Base-by-base conservation (phyloP, 116 monocot species). In the Dioscorea cayenensis region DNA sequence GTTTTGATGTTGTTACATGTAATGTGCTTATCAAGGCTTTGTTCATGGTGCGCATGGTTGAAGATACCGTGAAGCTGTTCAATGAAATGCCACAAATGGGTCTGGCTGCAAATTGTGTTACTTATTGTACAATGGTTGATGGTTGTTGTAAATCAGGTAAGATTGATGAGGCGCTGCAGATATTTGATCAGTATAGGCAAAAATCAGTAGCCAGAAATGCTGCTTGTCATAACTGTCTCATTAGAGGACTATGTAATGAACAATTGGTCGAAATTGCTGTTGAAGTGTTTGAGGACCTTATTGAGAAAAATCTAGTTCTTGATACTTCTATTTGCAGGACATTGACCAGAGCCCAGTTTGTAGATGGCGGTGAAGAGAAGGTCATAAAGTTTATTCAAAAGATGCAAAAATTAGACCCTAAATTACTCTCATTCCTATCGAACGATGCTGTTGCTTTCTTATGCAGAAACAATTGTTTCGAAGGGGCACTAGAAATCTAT, bases 21-120 rank as follows among this genome's bases (percentile, higher is more conserved):
- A 92, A 88, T 77, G 73, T 78, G 50, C 81, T 88, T 12, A 79
- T 92, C 65, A 88, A 88, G 69, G 85, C 86, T 63, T 73, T 82
- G 58, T 84, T 92, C 67, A 73, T 76, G 75, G 77, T 79, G 28
- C 84, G 82, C 6, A 81, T 81, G 77, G 74, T 77, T 70, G 75
- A 88, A 68, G 84, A 92, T 84, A 88, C 86, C 27, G 63, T 64
- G 43, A 36, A 49, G 19, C 66, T 92, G 74, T 92, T 88, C 48
- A 36, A 71, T 67, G 63, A 72, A 75, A 86, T 88, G 84, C 79
- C 76, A 36, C 71, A 83, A 25, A 85, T 67, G 77, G 81, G 83
- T 25, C 51, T 88, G 52, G 28, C 50, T 63, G 84, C 86, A 28
- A 71, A 88, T 80, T 66, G 60, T 64, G 6, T 75, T 71, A 85